Base-by-base conservation (phyloP, 1,284 basidiomycete species). In the Tranzscheliella williamsii region DNA sequence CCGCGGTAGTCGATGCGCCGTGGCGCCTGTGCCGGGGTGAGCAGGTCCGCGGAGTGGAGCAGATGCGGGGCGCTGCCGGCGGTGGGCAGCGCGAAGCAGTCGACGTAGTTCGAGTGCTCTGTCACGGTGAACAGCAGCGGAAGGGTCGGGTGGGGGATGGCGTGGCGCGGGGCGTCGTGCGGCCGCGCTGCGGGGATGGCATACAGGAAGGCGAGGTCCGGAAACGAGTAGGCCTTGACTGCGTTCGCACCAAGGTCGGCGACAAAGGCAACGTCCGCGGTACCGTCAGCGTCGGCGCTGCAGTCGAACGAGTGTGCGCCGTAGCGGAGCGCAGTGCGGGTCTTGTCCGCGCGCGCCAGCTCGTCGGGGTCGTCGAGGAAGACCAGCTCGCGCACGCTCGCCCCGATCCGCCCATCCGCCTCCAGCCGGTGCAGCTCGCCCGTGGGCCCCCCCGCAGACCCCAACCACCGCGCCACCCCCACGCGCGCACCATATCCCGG, bases 161-260 rank as follows among this genome's bases (percentile, higher is more conserved):
- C 39, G 43, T 75, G 73, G 24, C 73, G 27, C 9, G 73, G 73
- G 4, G 72, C 73, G 52, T 75, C 73, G 4, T 45, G 48, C 1
- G 39, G n/a, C 1, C 38, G 3, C 13, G 51, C 42, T 30, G 53
- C 56, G 4, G 32, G 33, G 0, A 56, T 37, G 26, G 66, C 52
- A 16, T 42, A 43, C 7, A 68, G 18, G 23, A 64, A 51, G 1
- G 44, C 12, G 8, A 75, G 26, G 3, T 18, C 12, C 1, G 47
- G 43, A 15, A 58, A 58, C 0, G 32, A 4, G 29, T 75, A 75
- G 4, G 60, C 56, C 16, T 68, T 51, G 16, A 75, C 54, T 2
- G 72, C 54, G 22, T 75, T 73, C 4, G 56, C 55, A 8, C 73
- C 72, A 15, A 75, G 31, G 42, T 74, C 62, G 3, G 70, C 71